Percentiles rank a stretch among this genome's conserved stretches.
phyloP scores from a whole-genome alignment of 345 rosid genomes.

The Populus deltoides region DNA sequence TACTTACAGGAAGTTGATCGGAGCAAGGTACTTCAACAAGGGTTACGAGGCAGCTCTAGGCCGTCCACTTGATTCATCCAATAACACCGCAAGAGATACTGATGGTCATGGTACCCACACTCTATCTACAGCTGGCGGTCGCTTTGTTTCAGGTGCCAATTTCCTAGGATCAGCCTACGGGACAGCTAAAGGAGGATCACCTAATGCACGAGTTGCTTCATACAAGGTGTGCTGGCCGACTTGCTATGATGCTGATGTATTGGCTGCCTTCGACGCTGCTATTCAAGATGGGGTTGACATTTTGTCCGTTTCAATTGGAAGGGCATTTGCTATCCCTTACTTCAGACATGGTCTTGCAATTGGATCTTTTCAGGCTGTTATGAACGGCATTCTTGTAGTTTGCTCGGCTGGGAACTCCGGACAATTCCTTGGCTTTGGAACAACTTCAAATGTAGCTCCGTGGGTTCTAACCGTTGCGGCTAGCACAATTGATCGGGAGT shows the following conservation, averaged over 20 bases:
- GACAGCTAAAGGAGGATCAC: slow-evolving; percentile 21
- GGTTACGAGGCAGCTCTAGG: background rate
- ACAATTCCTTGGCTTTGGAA: background rate
- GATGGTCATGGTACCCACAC: slow-evolving; percentile 28
- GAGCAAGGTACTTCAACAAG: slow-evolving; percentile 27
- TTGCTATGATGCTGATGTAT: slow-evolving; percentile 18
- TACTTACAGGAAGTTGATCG: slow-evolving; percentile 13
- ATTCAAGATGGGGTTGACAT: slow-evolving; percentile 21
- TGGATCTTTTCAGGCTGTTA: slow-evolving; percentile 19
- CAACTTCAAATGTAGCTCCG: slow-evolving; percentile 7
- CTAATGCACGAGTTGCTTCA: slow-evolving; percentile 11
- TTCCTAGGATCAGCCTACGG: slow-evolving; percentile 13
- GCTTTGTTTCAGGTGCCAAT: slow-evolving; percentile 15
- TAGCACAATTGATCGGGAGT: slow-evolving; percentile 18
- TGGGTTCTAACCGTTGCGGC: slow-evolving; percentile 24
- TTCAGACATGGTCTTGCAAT: background rate
- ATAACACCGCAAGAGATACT: background rate
- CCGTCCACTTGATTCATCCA: background rate
- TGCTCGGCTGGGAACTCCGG: slow-evolving; percentile 13
- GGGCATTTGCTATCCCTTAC: background rate
- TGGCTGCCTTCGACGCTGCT: slow-evolving; percentile 21
- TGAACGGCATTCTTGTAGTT: slow-evolving; percentile 17
- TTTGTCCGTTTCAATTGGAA: slow-evolving; percentile 17
- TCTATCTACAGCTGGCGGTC: slow-evolving; percentile 18
- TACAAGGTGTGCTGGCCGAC: slow-evolving; percentile 14